These are phyloP conservation scores for Heracleum sosnowskyi DNA, from an alignment of 129 eudicot genomes.

Conservation along the genomic window DNA sequence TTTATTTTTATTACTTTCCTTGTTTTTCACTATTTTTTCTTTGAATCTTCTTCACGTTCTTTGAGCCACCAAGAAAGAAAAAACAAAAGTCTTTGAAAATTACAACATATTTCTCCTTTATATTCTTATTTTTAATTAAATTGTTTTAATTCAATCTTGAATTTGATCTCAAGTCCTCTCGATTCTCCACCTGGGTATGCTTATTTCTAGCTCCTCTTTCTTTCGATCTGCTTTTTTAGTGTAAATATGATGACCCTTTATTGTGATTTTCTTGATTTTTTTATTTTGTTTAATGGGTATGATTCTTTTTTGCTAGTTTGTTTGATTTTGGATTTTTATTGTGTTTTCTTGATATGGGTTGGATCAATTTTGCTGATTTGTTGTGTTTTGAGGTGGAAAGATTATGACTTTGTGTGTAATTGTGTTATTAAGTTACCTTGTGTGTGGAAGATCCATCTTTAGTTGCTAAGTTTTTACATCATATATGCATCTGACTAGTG, in stretches of 20 bases:
- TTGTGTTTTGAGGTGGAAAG: not conserved
- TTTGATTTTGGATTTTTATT: not conserved
- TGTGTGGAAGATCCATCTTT: not conserved
- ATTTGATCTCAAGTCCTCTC: not conserved
- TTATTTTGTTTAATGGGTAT: not conserved
- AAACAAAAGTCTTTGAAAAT: not conserved
- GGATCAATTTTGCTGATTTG: not conserved
- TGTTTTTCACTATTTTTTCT: slow-evolving; percentile 4
- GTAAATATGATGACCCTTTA: not conserved
- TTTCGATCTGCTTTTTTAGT: not conserved
- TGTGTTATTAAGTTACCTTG: not conserved
- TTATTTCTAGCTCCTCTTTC: slow-evolving; percentile 1
- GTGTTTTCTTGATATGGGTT: not conserved
- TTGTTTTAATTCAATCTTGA: not conserved
- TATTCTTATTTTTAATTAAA: not conserved
- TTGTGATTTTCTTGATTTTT: not conserved
- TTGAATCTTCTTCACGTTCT: not conserved
- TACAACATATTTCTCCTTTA: not conserved
- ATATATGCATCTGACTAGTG: not conserved
- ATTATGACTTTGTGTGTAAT: not conserved
- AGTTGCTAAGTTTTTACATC: not conserved
- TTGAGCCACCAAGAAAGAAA: slow-evolving; percentile 2
- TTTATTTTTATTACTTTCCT: not conserved
- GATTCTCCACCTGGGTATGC: slow-evolving; percentile 6
- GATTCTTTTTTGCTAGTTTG: not conserved